Evolutionary conservation across 2,329 filamentous ascomycete genomes (phyloP).

Genomic region (Aspergillus viridinutans): DNA sequence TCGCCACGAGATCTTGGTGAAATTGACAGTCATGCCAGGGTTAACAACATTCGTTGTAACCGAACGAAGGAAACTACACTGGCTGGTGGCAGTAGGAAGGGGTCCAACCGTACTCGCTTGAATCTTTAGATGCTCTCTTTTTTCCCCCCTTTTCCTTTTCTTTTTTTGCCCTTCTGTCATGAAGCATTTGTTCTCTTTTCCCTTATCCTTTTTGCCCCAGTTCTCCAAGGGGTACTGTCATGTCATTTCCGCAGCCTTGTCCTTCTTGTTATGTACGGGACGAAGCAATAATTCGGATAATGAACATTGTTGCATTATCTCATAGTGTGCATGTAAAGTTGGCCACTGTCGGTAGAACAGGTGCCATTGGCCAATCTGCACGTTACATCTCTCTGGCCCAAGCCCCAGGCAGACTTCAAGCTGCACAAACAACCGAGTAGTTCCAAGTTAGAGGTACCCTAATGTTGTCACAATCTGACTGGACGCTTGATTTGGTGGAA

Average conservation of each 20-base stretch:
- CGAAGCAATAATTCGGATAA: constrained; percentile 14
- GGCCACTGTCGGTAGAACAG: constrained; percentile 16
- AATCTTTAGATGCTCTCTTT: constrained; percentile 2
- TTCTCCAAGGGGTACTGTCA: constrained; percentile 3
- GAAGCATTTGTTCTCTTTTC: neutral
- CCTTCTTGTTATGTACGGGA: constrained; percentile 10
- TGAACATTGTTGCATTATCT: constrained; percentile 22
- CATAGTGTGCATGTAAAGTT: constrained; percentile 9
- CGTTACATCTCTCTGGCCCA: constrained; percentile 25
- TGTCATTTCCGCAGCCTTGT: neutral
- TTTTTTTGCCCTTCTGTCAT: neutral
- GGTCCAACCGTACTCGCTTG: constrained; percentile 21
- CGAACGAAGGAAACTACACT: constrained; percentile 13
- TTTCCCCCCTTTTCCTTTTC: neutral
- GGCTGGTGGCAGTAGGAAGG: constrained; percentile 23
- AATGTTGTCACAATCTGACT: constrained; percentile 12
- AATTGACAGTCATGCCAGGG: constrained; percentile 26
- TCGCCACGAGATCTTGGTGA: constrained; percentile 28
- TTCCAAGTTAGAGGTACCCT: constrained; percentile 16
- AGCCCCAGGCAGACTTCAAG: constrained; percentile 16
- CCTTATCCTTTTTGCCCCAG: constrained; percentile 7
- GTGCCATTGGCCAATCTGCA: constrained; percentile 26
- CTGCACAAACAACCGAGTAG: constrained; percentile 24
- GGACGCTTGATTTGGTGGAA: constrained; percentile 22
- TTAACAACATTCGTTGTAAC: constrained; percentile 20